Base-by-base conservation (phyloP, 148 eudicot genomes). In the Amaranthus hypochondriacus region DNA sequence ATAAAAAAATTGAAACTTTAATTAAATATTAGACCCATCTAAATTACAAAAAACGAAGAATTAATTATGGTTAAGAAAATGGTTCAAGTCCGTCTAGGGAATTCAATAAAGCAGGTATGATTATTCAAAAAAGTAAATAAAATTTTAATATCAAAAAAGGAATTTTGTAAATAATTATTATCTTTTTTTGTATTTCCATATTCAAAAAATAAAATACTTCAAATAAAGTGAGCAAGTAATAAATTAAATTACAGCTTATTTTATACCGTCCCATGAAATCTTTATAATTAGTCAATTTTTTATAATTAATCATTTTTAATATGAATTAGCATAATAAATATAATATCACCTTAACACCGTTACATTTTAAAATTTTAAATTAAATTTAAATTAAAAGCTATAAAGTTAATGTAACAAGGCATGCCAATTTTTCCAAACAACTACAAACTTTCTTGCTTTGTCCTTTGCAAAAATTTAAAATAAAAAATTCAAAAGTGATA, bases 31-130 rank as follows among this genome's bases (percentile, higher is more conserved):
- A 84, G 55, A 53, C 65, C 78, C 72, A 77, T 87, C 76, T 80
- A 71, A 84, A 82, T 77, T 86, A 78, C 72, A 79, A 84, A 87
- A 89, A 74, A 76, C 84, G 86, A 88, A 83, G 92, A 83, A 75
- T 89, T 77, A 87, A 88, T 88, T 94, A 83, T 85, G 87, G 93
- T 92, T 93, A 88, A 92, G 84, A 84, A 91, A 89, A 83, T 86
- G 90, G 85, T 91, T 94, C 81, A 89, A 86, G 91, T 94, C 97
- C 97, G 96, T 88, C 93, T 92, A 80, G 91, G 86, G 87, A 89
- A 83, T 85, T 85, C 78, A 87, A 92, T 86, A 88, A 87, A 89
- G 85, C 71, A 79, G 79, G 81, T 73, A 80, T 79, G 86, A 81
- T 76, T 80, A 76, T 78, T 80, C 86, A 81, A 82, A 77, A 82